Percentiles rank a stretch among this genome's conserved stretches.
Evolutionary conservation across 2,329 filamentous ascomycete genomes (phyloP).

Genomic region (Hypoxylon sp.): DNA sequence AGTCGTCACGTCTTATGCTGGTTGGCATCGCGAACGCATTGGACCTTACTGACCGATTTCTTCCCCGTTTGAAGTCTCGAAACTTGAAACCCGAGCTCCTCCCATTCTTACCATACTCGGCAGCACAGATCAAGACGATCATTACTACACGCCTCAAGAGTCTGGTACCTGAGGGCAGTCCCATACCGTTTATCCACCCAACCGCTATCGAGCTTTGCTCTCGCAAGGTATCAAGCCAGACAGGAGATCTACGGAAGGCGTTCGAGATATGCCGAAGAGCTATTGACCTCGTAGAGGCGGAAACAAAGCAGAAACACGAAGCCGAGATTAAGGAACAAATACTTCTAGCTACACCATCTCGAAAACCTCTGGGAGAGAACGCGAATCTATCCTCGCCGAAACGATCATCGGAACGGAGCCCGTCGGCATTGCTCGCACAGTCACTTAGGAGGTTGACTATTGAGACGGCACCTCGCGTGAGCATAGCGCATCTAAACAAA

Average conservation of each 20-base stretch:
- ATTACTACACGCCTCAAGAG: conserved; percentile 84
- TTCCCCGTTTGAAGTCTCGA: conserved; percentile 90
- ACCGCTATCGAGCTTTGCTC: conserved; percentile 93
- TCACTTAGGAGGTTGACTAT: conserved; percentile 72
- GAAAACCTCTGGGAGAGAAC: conserved; percentile 82
- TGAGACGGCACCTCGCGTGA: conserved; percentile 85
- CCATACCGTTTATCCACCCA: conserved; percentile 88
- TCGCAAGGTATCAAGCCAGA: conserved; percentile 93
- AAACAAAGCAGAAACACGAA: conserved; percentile 78
- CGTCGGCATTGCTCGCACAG: conserved; percentile 58
- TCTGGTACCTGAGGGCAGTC: conserved; percentile 66
- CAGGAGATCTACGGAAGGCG: conserved; percentile 91
- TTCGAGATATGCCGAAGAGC: conserved; percentile 93
- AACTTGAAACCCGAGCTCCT: conserved; percentile 90
- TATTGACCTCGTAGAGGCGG: conserved; percentile 86
- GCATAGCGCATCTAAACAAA: conserved; percentile 89
- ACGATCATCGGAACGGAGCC: conserved; percentile 51
- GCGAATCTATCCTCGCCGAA: conserved; percentile 72
- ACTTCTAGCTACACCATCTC: conserved; percentile 71
- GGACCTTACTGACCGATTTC: conserved; percentile 92
- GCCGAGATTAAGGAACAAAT: conserved; percentile 66
- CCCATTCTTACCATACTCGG: conserved; percentile 92
- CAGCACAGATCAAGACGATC: conserved; percentile 84
- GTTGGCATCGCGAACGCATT: conserved; percentile 96
- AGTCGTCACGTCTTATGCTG: conserved; percentile 79